Evolutionary conservation across 192 early-diverging fungal genomes (phyloP).

Genomic region (Lobulomyces angularis): DNA sequence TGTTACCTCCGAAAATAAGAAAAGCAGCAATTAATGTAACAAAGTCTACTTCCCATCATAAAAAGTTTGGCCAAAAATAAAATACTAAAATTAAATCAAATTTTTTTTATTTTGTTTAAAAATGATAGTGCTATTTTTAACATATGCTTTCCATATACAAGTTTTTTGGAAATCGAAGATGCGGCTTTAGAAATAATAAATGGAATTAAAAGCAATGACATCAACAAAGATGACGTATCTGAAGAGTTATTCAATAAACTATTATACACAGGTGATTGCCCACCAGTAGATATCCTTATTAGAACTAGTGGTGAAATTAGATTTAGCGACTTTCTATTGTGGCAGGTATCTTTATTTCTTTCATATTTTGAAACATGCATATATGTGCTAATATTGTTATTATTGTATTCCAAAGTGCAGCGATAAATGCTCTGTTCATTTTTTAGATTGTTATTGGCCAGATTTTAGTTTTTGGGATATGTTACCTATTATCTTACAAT

Average conservation of each 20-base stretch:
- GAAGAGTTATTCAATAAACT: conserved; percentile 42
- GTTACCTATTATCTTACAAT: conserved; percentile 66
- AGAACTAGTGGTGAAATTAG: conserved; percentile 93
- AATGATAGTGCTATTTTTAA: conserved; percentile 58
- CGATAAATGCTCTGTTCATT: conserved; percentile 68
- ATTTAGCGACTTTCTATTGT: conserved; percentile 88
- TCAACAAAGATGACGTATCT: conserved; percentile 44
- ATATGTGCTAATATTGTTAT: not conserved
- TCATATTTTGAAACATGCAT: not conserved
- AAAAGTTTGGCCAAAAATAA: conserved; percentile 25
- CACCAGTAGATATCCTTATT: conserved; percentile 75
- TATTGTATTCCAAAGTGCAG: conserved; percentile 5
- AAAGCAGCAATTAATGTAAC: conserved; percentile 48
- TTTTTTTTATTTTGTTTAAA: not conserved
- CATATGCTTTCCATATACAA: conserved; percentile 85
- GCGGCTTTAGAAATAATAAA: conserved; percentile 35
- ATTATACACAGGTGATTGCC: conserved; percentile 50
- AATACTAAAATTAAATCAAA: not conserved
- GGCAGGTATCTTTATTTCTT: conserved; percentile 47
- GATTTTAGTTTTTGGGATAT: conserved; percentile 86
- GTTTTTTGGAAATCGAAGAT: conserved; percentile 76
- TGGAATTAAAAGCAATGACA: conserved; percentile 39
- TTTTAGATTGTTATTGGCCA: conserved; percentile 86
- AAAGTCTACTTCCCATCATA: conserved; percentile 42
- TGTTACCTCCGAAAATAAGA: conserved; percentile 55